phyloP scores from a whole-genome alignment of 106 monocot species.

The Vanilla planifolia region DNA sequence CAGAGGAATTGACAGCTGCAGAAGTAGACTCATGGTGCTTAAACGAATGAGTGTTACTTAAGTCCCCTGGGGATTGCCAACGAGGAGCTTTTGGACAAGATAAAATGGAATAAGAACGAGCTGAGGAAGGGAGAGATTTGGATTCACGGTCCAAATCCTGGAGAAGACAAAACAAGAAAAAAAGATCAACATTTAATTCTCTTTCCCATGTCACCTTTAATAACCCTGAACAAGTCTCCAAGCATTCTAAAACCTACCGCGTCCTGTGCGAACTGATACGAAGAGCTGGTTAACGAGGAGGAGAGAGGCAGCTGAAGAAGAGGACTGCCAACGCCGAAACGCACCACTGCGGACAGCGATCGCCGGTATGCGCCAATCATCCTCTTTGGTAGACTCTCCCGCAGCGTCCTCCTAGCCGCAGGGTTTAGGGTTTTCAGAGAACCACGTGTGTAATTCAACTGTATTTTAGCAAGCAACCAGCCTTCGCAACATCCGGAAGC shows the following conservation, averaged over 20 bases:
- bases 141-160: constrained; percentile 22
- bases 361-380: constrained; percentile 66
- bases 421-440: constrained; percentile 3
- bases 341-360: constrained; percentile 32
- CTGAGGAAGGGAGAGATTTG: constrained; percentile 9
- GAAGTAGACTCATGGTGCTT: constrained; percentile 48
- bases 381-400: background rate
- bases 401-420: background rate
- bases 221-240: background rate
- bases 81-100: constrained; percentile 13
- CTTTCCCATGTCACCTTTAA: background rate
- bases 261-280: background rate
- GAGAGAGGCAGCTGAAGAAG: constrained; percentile 16
- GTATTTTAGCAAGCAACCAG: background rate
- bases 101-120: constrained; percentile 43
- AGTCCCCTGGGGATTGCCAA: background rate
- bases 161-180: constrained; percentile 1
- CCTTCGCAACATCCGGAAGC: background rate
- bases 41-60: constrained; percentile 15
- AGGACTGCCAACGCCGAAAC: constrained; percentile 9
- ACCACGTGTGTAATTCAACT: too few species aligned
- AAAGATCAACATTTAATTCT: background rate
- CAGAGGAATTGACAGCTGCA: constrained; percentile 36
- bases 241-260: constrained; percentile 6
- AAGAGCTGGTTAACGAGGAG: background rate